These are phyloP conservation scores for Pseudogymnoascus sp. DNA, from an alignment of 2,329 filamentous ascomycete genomes.

Conservation along the genomic window DNA sequence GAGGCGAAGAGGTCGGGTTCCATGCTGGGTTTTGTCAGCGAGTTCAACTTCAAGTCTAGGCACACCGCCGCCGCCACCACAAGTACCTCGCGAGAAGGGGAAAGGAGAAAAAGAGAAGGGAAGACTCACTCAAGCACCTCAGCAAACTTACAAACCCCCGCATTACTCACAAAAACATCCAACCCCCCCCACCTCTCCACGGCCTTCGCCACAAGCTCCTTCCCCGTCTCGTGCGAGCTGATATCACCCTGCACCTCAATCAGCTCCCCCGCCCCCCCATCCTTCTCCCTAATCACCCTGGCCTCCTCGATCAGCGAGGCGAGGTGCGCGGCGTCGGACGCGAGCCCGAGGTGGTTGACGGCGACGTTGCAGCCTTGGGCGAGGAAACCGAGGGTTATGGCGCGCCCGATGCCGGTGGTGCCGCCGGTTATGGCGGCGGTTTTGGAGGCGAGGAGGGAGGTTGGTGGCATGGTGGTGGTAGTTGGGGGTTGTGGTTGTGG, in stretches of 20 bases:
- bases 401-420: conserved; percentile 78
- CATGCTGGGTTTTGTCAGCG: conserved; percentile 39
- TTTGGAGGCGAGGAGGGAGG: conserved; percentile 59
- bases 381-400: conserved; percentile 74
- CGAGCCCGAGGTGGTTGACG: conserved; percentile 68
- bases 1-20: conserved; percentile 60
- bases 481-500: not conserved
- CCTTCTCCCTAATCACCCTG: conserved; percentile 37
- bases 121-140: conserved; percentile 65
- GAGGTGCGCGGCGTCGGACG: conserved; percentile 44
- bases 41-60: too few relatives aligned
- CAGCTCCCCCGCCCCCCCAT: conserved; percentile 43
- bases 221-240: conserved; percentile 61
- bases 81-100: not conserved
- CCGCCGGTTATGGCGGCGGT: conserved; percentile 82
- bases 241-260: conserved; percentile 72
- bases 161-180: conserved; percentile 81
- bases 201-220: conserved; percentile 57
- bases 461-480: conserved; percentile 10
- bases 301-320: conserved; percentile 47
- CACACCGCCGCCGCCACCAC: too few relatives aligned
- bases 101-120: conserved; percentile 13
- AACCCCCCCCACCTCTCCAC: conserved; percentile 56
- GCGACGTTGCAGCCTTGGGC: conserved; percentile 71
- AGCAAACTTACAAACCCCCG: conserved; percentile 80